Percentiles rank a stretch among this genome's conserved stretches.
These are phyloP conservation scores for Mixia osmundae DNA, from an alignment of 1,284 basidiomycete genomes.

Conservation along the genomic window DNA sequence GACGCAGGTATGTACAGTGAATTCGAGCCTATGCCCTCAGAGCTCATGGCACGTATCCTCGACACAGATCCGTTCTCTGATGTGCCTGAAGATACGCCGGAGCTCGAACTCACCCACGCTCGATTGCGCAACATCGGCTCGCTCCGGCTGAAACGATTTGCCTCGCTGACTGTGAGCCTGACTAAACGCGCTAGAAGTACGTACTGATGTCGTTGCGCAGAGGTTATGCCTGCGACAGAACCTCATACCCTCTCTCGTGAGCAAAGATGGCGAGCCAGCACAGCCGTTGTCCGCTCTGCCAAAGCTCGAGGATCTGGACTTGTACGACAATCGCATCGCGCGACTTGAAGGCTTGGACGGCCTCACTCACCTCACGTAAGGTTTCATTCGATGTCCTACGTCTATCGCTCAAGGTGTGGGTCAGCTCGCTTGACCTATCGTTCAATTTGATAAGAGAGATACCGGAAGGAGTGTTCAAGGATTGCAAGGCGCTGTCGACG, in stretches of 20 bases:
- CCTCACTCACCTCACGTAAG: constrained; percentile 43
- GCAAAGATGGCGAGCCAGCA: constrained; percentile 27
- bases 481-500: constrained; percentile 1
- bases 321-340: constrained; percentile 89
- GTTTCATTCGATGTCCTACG: constrained; percentile 10
- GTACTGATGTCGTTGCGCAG: constrained; percentile 50
- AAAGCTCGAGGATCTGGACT: constrained; percentile 63
- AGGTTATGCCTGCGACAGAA: constrained; percentile 79
- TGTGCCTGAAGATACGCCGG: constrained; percentile 28
- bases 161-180: neutral
- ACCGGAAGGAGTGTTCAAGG: constrained; percentile 3
- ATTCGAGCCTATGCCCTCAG: neutral
- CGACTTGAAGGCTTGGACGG: constrained; percentile 40
- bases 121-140: constrained; percentile 29
- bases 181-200: constrained; percentile 14
- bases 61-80: constrained; percentile 1
- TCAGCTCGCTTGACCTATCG: constrained; percentile 66
- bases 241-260: constrained; percentile 44
- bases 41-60: neutral
- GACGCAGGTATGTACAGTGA: neutral
- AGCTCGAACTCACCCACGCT: constrained; percentile 70
- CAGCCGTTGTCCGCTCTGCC: constrained; percentile 37
- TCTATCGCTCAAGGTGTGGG: neutral
- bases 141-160: constrained; percentile 13
- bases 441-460: constrained; percentile 55